These are phyloP conservation scores for Penicillium silybi DNA, from an alignment of 495 filamentous ascomycete genomes.

Conservation along the genomic window DNA sequence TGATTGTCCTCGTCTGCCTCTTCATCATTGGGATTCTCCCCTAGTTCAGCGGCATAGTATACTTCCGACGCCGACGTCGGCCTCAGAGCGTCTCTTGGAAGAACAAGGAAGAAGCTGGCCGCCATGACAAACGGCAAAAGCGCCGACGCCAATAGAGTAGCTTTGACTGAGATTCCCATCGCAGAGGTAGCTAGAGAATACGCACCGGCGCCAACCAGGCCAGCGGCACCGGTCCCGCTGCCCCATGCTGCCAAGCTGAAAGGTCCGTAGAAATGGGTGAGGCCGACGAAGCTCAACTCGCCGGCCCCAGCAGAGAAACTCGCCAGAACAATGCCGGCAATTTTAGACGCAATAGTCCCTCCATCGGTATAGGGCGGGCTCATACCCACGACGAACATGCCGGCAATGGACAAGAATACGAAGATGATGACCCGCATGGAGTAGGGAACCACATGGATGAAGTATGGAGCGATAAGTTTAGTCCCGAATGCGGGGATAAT, in stretches of 20 bases:
- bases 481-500: constrained; percentile 84
- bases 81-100: constrained; percentile 61
- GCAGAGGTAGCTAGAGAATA: constrained; percentile 84
- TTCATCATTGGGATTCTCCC: constrained; percentile 38
- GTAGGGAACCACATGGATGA: constrained; percentile 86
- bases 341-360: constrained; percentile 63
- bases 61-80: constrained; percentile 14
- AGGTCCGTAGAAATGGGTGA: constrained; percentile 93
- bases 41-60: constrained; percentile 35
- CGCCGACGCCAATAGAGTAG: constrained; percentile 70
- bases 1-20: constrained; percentile 31
- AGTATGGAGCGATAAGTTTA: constrained; percentile 87
- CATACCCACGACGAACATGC: constrained; percentile 86
- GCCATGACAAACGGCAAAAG: constrained; percentile 80
- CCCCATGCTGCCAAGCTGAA: constrained; percentile 90
- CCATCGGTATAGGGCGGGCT: constrained; percentile 59
- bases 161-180: constrained; percentile 63
- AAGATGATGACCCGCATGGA: constrained; percentile 68
- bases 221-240: constrained; percentile 87
- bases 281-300: constrained; percentile 81
- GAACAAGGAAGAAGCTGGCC: constrained; percentile 73
- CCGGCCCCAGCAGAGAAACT: constrained; percentile 80
- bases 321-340: constrained; percentile 80
- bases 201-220: constrained; percentile 77
- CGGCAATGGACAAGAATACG: constrained; percentile 63